These are phyloP conservation scores for Pseudozyma sp. DNA, from an alignment of 1,284 basidiomycete genomes.

Conservation along the genomic window DNA sequence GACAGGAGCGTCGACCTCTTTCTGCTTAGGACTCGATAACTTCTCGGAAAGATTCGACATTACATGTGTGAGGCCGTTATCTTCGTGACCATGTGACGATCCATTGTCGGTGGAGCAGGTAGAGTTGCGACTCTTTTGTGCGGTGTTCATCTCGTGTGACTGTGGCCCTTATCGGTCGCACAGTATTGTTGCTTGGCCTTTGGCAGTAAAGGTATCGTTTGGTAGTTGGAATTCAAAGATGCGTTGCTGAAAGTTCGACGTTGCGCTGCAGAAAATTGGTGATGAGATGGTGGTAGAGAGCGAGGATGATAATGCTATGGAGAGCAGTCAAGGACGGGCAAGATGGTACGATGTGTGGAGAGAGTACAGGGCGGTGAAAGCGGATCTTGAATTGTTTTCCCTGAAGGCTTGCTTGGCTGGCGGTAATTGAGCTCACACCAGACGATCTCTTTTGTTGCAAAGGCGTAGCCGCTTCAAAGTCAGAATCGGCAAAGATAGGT, in stretches of 20 bases:
- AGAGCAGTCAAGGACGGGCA: background rate
- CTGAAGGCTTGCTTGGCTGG: too few species aligned
- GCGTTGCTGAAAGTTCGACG: background rate
- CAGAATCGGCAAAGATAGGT: background rate
- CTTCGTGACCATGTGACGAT: conserved; percentile 20
- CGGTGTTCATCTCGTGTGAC: conserved; percentile 21
- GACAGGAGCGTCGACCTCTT: conserved; percentile 4
- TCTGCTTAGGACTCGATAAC: conserved; percentile 18
- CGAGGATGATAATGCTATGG: background rate
- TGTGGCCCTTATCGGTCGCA: background rate
- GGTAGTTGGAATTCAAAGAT: background rate
- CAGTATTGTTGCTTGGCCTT: background rate
- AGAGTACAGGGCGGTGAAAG: background rate
- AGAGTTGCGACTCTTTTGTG: conserved; percentile 25
- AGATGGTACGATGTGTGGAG: background rate
- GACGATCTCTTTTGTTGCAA: too few species aligned
- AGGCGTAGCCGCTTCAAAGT: background rate
- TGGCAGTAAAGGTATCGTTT: background rate
- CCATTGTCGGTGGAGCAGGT: conserved; percentile 41
- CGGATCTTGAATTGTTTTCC: conserved; percentile 1
- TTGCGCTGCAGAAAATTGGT: background rate
- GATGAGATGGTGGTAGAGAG: background rate
- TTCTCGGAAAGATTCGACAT: conserved; percentile 21
- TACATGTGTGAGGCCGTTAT: conserved; percentile 21
- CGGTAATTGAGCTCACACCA: too few species aligned